Evolutionary conservation across 257 asterid genomes (phyloP).

Genomic region (Capsicum pubescens): DNA sequence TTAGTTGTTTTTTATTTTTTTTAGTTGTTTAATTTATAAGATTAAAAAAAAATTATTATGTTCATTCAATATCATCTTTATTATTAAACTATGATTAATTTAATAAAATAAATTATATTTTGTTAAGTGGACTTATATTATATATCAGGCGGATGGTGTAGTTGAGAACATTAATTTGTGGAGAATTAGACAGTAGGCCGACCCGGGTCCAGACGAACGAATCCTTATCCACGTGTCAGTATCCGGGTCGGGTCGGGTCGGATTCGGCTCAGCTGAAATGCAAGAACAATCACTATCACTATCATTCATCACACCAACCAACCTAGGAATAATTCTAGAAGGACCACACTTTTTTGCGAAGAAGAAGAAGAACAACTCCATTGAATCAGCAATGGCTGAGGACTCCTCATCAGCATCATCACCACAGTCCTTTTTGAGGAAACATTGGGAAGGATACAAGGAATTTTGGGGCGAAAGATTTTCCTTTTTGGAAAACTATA

Average conservation of each 20-base stretch:
- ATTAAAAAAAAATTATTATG: too few species aligned
- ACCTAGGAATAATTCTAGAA: not conserved
- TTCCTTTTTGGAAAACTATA: slow-evolving; percentile 65
- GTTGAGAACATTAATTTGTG: too few species aligned
- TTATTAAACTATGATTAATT: too few species aligned
- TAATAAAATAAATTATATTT: too few species aligned
- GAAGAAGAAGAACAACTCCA: not conserved
- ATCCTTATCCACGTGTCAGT: not conserved
- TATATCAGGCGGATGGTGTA: too few species aligned
- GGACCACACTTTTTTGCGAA: not conserved
- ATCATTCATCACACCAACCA: not conserved
- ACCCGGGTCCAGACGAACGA: not conserved
- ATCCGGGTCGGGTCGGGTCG: slow-evolving; percentile 11
- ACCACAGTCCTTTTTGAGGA: slow-evolving; percentile 39
- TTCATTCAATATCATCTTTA: too few species aligned
- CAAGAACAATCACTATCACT: not conserved
- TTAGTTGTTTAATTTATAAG: too few species aligned
- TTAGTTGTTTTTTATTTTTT: too few species aligned
- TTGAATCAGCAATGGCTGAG: not conserved
- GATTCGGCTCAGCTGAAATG: not conserved
- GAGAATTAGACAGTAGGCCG: not conserved
- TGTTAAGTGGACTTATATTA: too few species aligned
- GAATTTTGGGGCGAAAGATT: slow-evolving; percentile 78
- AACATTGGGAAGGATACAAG: slow-evolving; percentile 67
- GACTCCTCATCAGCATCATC: slow-evolving; percentile 1